Conservation (phyloP, 306 rosid species). For the Spatholobus suberectus region DNA sequence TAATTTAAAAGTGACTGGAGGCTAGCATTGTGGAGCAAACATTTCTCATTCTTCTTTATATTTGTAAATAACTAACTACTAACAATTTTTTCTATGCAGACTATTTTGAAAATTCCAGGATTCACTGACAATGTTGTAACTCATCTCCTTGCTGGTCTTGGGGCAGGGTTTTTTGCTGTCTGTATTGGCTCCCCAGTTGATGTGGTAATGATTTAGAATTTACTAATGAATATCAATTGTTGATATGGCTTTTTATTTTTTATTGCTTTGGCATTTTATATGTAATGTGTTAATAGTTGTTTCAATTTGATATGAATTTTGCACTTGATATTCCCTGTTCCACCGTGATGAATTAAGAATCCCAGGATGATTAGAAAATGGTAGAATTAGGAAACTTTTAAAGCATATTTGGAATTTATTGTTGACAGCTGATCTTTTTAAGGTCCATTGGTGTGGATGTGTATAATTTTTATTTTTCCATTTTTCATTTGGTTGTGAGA, state of each 20-base stretch:
- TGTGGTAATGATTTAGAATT: constrained; percentile 67
- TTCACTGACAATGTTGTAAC: constrained; percentile 89
- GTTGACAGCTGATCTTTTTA: neutral
- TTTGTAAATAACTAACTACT: neutral
- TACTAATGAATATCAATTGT: neutral
- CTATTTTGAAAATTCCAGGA: constrained; percentile 95
- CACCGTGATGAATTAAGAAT: neutral
- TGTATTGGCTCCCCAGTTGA: constrained; percentile 99
- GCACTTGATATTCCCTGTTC: neutral
- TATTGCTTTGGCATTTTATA: neutral
- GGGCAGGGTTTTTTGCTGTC: constrained; percentile 97
- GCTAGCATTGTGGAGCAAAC: constrained; percentile 24
- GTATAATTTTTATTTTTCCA: neutral
- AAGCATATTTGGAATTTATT: neutral
- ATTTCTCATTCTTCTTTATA: constrained; percentile 7
- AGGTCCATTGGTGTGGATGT: constrained; percentile 1
- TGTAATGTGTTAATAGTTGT: neutral
- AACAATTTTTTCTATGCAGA: constrained; percentile 67
- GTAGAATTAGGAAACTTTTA: constrained; percentile 4
- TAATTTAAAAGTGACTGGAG: constrained; percentile 6
- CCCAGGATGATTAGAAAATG: neutral
- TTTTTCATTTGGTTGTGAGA: constrained; percentile 26
- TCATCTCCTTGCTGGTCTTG: constrained; percentile 94
- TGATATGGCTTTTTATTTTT: neutral
- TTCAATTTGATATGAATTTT: constrained; percentile 16